phyloP scores from a whole-genome alignment of 2,329 filamentous ascomycete species.

The Calonectria crousiana region DNA sequence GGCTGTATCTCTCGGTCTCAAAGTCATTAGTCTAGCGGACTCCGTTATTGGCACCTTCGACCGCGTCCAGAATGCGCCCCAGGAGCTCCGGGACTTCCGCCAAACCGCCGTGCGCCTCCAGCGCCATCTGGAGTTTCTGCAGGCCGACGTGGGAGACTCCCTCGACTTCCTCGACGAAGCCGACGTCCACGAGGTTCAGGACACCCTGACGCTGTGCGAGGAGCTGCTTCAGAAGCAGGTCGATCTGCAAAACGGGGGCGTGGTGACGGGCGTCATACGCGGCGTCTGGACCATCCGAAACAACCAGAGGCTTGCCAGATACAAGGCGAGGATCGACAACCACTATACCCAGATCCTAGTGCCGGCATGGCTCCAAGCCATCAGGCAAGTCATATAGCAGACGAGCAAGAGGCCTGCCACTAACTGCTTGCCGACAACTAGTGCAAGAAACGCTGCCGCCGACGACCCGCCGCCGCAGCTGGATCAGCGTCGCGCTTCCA shows the following conservation, averaged over 20 bases:
- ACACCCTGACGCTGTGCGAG: not conserved
- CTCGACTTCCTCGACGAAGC: not conserved
- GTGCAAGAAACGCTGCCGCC: not conserved
- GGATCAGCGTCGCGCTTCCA: not conserved
- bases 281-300: not conserved
- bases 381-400: not conserved
- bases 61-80: constrained; percentile 23
- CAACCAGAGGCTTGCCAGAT: not conserved
- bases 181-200: not conserved
- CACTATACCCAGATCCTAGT: not conserved
- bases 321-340: not conserved
- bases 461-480: not conserved
- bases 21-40: constrained; percentile 21
- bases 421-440: not conserved
- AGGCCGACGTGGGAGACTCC: not conserved
- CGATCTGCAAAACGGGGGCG: not conserved
- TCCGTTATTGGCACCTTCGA: constrained; percentile 24
- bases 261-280: not conserved
- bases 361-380: not conserved
- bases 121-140: constrained; percentile 20
- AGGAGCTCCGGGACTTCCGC: constrained; percentile 24
- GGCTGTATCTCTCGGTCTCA: constrained; percentile 12
- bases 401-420: not conserved
- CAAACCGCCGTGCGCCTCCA: constrained; percentile 19
- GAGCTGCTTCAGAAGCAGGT: not conserved